Evolutionary conservation across 2,329 filamentous ascomycete species (phyloP), one percentile per base, ranked within the genome.

Genomic region (Apiospora sp.): DNA sequence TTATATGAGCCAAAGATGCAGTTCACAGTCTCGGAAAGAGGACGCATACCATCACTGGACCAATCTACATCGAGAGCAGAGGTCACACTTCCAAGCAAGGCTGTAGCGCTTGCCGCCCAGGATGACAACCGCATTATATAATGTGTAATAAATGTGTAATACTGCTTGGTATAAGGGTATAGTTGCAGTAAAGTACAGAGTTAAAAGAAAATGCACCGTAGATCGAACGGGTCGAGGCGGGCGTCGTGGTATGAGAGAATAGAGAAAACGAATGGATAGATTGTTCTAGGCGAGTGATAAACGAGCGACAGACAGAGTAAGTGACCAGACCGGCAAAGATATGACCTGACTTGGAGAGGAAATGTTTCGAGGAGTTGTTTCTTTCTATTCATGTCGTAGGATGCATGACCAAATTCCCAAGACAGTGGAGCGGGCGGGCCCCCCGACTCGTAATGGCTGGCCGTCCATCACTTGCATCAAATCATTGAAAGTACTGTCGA

Each of bases 31-130:
- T 34, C 10, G 22, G 8, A n/a, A n/a, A 37, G 24, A 41, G 24
- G 24, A 3, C 4, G 4, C 69, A 22, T 67, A 67, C 69, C 41
- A 58, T 71, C 69, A 30, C 43, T 64, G n/a, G 24, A 46, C 41
- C 37, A 71, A n/a, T 71, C 69, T 22, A 71, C 41, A 49, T 64
- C 69, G 43, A 71, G 22, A 41, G 69, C 69, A 43, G 34, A 44
- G 16, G 54, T 41, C 24, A 67, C 34, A 41, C 37, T 51, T 58
- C 30, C 44, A 51, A 54, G 68, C 24, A 37, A 70, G 48, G 44
- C 27, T 27, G 37, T 37, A 51, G 37, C 34, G 49, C 34, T 30
- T 69, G 24, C 43, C 43, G 37, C 27, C 5, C 46, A 30, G 43
- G 61, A 30, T n/a, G 48, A 46, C n/a, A 49, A 37, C 6, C 67